phyloP scores from a whole-genome alignment of 345 rosid genomes.

The Gossypium ekmanianum region DNA sequence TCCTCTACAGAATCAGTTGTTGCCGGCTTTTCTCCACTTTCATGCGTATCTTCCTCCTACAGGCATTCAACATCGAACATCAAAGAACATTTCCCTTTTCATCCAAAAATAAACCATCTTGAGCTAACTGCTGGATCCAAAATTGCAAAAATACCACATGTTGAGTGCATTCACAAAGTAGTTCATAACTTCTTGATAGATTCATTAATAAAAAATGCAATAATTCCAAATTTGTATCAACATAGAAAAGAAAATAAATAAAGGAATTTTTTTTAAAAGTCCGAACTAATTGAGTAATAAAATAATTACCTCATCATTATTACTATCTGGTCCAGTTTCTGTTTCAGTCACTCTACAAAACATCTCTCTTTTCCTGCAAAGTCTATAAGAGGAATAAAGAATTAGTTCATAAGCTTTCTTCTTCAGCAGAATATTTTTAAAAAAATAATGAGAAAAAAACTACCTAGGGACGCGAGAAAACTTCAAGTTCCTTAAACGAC shows the following conservation, averaged over 20 bases:
- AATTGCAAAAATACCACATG: not conserved
- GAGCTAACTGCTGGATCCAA: not conserved
- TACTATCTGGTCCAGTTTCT: constrained; percentile 68
- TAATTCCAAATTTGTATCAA: not conserved
- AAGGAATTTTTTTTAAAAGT: not conserved
- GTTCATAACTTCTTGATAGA: not conserved
- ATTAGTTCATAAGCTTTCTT: not conserved
- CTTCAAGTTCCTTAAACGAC: constrained; percentile 26
- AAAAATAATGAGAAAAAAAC: not conserved
- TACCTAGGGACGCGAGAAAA: constrained; percentile 42
- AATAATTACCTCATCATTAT: constrained; percentile 57
- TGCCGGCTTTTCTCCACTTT: constrained; percentile 40
- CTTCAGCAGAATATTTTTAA: constrained; percentile 7
- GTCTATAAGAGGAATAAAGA: constrained; percentile 12
- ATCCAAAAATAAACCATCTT: not conserved
- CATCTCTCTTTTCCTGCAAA: constrained; percentile 44
- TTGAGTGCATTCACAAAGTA: not conserved
- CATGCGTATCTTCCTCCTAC: constrained; percentile 43
- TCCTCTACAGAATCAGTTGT: constrained; percentile 32
- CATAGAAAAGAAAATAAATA: not conserved
- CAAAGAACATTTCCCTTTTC: not conserved
- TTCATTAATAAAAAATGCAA: not conserved
- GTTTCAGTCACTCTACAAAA: constrained; percentile 59
- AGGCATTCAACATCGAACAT: constrained; percentile 12
- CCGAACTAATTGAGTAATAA: not conserved